Conservation (phyloP, 148 eudicot species). For the Mesembryanthemum crystallinum region DNA sequence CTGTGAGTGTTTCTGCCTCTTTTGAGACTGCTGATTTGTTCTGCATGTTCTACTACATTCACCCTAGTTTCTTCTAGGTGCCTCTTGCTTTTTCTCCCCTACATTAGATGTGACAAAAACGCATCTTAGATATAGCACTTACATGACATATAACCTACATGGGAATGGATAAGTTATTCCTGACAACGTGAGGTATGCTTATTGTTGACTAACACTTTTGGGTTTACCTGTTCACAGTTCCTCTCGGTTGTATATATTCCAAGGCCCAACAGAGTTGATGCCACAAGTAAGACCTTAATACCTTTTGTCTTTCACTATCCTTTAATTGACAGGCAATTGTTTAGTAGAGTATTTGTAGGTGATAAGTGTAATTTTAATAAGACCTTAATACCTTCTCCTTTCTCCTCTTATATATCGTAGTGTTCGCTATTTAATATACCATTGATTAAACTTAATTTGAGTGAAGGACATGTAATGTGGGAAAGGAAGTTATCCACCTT, state of each 20-base stretch:
- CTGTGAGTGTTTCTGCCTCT: conserved; percentile 52
- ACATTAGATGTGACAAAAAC: background rate
- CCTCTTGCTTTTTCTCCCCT: background rate
- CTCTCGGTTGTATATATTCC: conserved; percentile 83
- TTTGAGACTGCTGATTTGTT: background rate
- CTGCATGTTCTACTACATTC: conserved; percentile 3
- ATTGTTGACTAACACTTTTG: background rate
- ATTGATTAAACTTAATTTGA: too few relatives aligned
- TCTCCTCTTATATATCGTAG: too few relatives aligned
- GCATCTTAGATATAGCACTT: background rate
- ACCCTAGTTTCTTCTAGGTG: background rate
- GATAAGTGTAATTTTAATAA: too few relatives aligned
- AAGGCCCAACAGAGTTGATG: conserved; percentile 96
- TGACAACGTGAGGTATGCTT: background rate
- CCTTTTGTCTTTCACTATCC: background rate
- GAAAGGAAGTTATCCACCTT: too few relatives aligned
- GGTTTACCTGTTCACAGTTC: conserved; percentile 45
- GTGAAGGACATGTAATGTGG: too few relatives aligned
- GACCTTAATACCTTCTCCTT: too few relatives aligned
- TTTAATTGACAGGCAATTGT: background rate
- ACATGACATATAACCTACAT: background rate
- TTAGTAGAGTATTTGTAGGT: too few relatives aligned
- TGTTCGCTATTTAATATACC: too few relatives aligned
- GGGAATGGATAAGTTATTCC: background rate
- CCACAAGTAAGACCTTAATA: conserved; percentile 59